Evolutionary conservation across 1,284 basidiomycete genomes (phyloP).

Genomic region (Erythrobasidium hasegawianum): DNA sequence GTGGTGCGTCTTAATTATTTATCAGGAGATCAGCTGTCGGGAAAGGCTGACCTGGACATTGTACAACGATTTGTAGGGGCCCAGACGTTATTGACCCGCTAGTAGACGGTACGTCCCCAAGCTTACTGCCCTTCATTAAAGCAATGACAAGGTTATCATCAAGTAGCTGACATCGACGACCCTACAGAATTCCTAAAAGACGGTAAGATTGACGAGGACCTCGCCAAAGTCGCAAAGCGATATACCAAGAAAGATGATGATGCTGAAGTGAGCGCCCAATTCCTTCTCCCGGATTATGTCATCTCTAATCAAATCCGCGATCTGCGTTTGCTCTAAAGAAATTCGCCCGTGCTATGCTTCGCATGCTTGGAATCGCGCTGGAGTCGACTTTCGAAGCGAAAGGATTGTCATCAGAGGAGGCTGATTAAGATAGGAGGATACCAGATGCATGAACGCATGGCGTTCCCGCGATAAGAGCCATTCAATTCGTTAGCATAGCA

Average conservation of each 20-base stretch:
- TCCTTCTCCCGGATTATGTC: too few species aligned
- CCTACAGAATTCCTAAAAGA: constrained; percentile 39
- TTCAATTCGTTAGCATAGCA: too few species aligned
- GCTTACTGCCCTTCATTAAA: too few species aligned
- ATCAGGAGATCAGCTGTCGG: too few species aligned
- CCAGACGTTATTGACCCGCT: constrained; percentile 27
- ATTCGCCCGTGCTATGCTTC: constrained; percentile 15
- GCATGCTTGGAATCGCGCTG: constrained; percentile 9
- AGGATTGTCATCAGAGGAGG: not conserved
- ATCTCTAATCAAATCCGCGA: too few species aligned
- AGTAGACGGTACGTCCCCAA: constrained; percentile 31
- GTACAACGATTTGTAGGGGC: not conserved
- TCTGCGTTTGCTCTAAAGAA: not conserved
- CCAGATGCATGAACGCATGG: too few species aligned
- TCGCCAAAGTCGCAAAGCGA: constrained; percentile 38
- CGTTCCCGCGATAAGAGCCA: too few species aligned
- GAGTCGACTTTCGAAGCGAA: too few species aligned
- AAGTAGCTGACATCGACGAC: constrained; percentile 8
- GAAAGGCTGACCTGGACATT: too few species aligned
- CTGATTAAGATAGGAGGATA: not conserved
- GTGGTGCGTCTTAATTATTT: too few species aligned
- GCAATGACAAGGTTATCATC: too few species aligned
- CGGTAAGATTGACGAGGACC: constrained; percentile 38
- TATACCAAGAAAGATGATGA: constrained; percentile 32
- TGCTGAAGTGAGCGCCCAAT: too few species aligned